Percentiles rank a stretch among this genome's conserved stretches.
These are phyloP conservation scores for Kodamaea plutei DNA, from an alignment of 1,139 yeast genomes.

Conservation along the genomic window DNA sequence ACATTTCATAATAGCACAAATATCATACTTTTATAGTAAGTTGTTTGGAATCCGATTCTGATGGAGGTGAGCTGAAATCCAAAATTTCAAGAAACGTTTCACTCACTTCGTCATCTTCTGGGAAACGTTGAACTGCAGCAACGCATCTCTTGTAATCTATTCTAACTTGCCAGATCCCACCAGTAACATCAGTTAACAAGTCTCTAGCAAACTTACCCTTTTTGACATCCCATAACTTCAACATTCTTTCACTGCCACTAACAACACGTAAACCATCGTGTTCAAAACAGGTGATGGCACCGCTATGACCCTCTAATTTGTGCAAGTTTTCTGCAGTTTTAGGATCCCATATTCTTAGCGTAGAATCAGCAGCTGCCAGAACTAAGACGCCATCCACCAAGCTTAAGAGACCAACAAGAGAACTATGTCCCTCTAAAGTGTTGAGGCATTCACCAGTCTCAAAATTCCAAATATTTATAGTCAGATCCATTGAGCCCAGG, in stretches of 20 bases:
- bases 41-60: too few relatives aligned
- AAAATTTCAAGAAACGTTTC: constrained; percentile 74
- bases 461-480: constrained; percentile 87
- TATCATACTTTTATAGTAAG: too few relatives aligned
- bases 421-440: constrained; percentile 79
- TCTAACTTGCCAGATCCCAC: constrained; percentile 92
- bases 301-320: constrained; percentile 77
- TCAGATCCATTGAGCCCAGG: constrained; percentile 89
- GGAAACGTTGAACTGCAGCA: constrained; percentile 79
- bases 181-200: constrained; percentile 68
- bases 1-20: too few relatives aligned
- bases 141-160: constrained; percentile 83
- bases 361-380: constrained; percentile 94
- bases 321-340: constrained; percentile 63
- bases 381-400: constrained; percentile 77
- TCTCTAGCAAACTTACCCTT: constrained; percentile 77
- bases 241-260: constrained; percentile 83
- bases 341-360: constrained; percentile 91
- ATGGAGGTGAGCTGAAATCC: constrained; percentile 61
- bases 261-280: constrained; percentile 82
- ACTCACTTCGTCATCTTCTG: constrained; percentile 38
- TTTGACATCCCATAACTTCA: constrained; percentile 78
- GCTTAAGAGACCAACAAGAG: constrained; percentile 82
- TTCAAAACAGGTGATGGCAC: constrained; percentile 91
- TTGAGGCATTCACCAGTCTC: constrained; percentile 65